Base-by-base conservation (phyloP, 208 protist genomes). In the Willaertia magna region DNA sequence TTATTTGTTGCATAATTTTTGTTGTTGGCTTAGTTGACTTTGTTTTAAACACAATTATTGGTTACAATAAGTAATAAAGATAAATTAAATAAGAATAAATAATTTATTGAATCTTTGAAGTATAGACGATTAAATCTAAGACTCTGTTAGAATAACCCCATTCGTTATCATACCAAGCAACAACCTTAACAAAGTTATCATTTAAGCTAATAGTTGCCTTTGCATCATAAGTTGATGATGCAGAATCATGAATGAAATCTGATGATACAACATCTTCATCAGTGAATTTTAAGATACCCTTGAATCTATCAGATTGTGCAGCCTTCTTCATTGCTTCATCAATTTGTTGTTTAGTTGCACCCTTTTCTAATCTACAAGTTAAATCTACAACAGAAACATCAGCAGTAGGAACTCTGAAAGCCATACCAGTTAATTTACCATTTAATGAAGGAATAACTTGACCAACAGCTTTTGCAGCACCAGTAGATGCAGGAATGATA, bases 151-250 rank as follows among this genome's bases (percentile, higher is more conserved):
- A 97, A 93, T 99, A 99, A 79, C 98, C 98, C 91, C 92, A 98
- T 92, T 99, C 98, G 93, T 99, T 99, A 91, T 99, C 98, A 91
- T 99, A 99, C 98, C 98, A 99, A 9, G 96, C 92, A 74, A 99
- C 92, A 61, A 99, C 86, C 95, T 99, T 99, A 88, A 99, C 96
- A 92, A 99, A 99, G 89, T 94, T 98, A 86, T 96, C 90, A 87
- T 96, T 96, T 48, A 99, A 93, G 26, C 87, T 22, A 79, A 98
- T 98, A 83, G 96, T 96, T n/a, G 98, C 97, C 85, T 97, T 93
- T 67, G 94, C 93, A 91, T 99, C 98, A 91, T 99, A 99, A 90
- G 98, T 98, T 84, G 94, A 98, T 52, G 95, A 98, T 85, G 88
- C 89, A 44, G 91, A 87, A 87, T 98, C 93, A 88, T 93, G 91